phyloP scores from a whole-genome alignment of 805 yeast genomes.

The Ogataea parapolymorpha region DNA sequence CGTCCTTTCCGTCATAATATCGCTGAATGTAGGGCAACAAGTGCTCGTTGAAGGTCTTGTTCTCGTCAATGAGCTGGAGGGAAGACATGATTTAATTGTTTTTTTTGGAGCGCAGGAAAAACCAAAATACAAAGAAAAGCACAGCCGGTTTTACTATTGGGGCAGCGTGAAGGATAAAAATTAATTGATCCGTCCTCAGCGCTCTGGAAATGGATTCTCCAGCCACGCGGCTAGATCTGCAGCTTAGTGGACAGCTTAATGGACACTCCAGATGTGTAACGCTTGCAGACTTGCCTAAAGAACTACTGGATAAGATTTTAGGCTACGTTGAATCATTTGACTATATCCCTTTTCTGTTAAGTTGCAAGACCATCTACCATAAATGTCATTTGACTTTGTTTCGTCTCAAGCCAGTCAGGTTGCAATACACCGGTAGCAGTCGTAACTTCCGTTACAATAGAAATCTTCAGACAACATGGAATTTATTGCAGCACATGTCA shows the following conservation, averaged over 20 bases:
- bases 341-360: slow-evolving; percentile 18
- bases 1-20: slow-evolving; percentile 28
- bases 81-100: slow-evolving; percentile 29
- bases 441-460: slow-evolving; percentile 6
- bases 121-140: not conserved
- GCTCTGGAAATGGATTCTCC: slow-evolving; percentile 6
- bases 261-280: not conserved
- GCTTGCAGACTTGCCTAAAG: slow-evolving; percentile 23
- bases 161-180: slow-evolving; percentile 11
- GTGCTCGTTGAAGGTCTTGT: slow-evolving; percentile 47
- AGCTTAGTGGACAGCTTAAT: not conserved
- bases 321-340: slow-evolving; percentile 10
- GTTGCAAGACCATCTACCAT: slow-evolving; percentile 17
- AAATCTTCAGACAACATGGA: slow-evolving; percentile 12
- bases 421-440: slow-evolving; percentile 14
- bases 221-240: not conserved
- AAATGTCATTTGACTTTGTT: slow-evolving; percentile 21
- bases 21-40: slow-evolving; percentile 31
- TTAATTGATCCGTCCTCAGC: slow-evolving; percentile 2
- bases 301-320: slow-evolving; percentile 24
- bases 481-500: slow-evolving; percentile 10
- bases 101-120: slow-evolving; percentile 1
- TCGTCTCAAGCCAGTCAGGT: slow-evolving; percentile 15
- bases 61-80: slow-evolving; percentile 61
- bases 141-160: slow-evolving; percentile 3